Base-by-base conservation (phyloP, 768 basidiomycete species). In the Amanita subjunquillea region DNA sequence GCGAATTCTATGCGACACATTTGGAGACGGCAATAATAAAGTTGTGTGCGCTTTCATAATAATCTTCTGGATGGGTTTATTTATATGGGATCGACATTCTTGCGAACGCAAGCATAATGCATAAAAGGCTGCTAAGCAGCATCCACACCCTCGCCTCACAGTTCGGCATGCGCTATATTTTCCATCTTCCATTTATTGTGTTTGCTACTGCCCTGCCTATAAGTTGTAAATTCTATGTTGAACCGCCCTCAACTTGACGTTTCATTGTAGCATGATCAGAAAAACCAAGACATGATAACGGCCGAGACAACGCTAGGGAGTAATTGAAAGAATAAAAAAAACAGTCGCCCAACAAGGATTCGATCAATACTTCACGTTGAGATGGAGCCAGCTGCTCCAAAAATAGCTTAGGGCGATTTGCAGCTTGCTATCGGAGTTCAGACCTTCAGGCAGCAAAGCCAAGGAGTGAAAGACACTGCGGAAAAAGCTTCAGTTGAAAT, bases 121-220 rank as follows among this genome's bases (percentile, higher is more conserved):
- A 69, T 70, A 72, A 69, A 67, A 65, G 65, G 57, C 59, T 57
- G 60, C 40, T 53, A 46, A 56, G 51, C 54, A 57, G 40, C 54
- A 57, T 59, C 51, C 30, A 40, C 22, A 48, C 58, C 55, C 54
- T 57, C 56, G 55, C 57, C 59, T 50, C 60, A 62, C 58, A 58
- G 56, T 58, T 47, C 57, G 63, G 56, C 54, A 60, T 65, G 60
- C 68, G 64, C 56, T 68, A 68, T 53, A 56, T 66, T 46, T 48
- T 69, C 38, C 52, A 74, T 43, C 64, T 65, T 32, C 53, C 71
- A 54, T 56, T 69, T 55, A 58, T 71, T 51, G 57, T 63, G 42
- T 62, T 64, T 51, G 66, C 61, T 54, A 63, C 65, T 54, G 67
- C 72, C 56, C 58, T 68, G 46, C 73, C 74, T 53, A 71, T 73